A percentile compares a stretch with the other conserved stretches of the same genome.
Conservation (phyloP, 192 early-diverging fungal species). For the Spizellomyces punctatus region DNA sequence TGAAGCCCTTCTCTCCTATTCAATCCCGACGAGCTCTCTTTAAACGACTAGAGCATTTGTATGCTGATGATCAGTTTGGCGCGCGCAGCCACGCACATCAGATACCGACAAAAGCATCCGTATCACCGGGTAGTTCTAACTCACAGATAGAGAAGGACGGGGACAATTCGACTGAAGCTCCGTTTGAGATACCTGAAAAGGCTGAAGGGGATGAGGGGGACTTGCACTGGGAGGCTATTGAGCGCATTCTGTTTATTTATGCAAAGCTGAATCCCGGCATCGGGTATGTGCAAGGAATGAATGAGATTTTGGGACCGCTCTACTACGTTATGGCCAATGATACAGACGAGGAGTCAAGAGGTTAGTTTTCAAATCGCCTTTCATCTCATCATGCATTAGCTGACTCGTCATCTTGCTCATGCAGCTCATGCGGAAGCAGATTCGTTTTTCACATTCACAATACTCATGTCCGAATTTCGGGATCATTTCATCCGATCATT, state of each 20-base stretch:
- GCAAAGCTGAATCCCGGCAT: constrained; percentile 79
- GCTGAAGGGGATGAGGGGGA: constrained; percentile 35
- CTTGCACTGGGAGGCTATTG: constrained; percentile 79
- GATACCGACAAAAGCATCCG: constrained; percentile 11
- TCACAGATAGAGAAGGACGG: neutral
- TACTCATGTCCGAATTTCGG: constrained; percentile 68
- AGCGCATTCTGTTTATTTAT: constrained; percentile 77
- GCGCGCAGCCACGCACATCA: constrained; percentile 39
- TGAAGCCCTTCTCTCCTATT: constrained; percentile 24
- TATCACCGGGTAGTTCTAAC: neutral
- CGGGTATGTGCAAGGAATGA: constrained; percentile 90
- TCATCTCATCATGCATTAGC: constrained; percentile 50
- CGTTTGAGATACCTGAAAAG: neutral
- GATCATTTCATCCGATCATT: constrained; percentile 80
- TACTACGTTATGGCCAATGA: constrained; percentile 77
- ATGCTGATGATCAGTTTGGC: constrained; percentile 57
- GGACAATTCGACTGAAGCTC: neutral
- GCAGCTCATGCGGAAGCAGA: constrained; percentile 78
- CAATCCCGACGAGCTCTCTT: constrained; percentile 47
- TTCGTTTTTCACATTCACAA: constrained; percentile 76
- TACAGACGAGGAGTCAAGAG: constrained; percentile 39
- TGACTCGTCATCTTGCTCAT: neutral
- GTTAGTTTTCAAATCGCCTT: constrained; percentile 21
- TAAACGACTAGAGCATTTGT: constrained; percentile 65
- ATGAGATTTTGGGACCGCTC: constrained; percentile 77